These are phyloP conservation scores for Roridomyces roridus DNA, from an alignment of 768 basidiomycete species.

Conservation along the genomic window DNA sequence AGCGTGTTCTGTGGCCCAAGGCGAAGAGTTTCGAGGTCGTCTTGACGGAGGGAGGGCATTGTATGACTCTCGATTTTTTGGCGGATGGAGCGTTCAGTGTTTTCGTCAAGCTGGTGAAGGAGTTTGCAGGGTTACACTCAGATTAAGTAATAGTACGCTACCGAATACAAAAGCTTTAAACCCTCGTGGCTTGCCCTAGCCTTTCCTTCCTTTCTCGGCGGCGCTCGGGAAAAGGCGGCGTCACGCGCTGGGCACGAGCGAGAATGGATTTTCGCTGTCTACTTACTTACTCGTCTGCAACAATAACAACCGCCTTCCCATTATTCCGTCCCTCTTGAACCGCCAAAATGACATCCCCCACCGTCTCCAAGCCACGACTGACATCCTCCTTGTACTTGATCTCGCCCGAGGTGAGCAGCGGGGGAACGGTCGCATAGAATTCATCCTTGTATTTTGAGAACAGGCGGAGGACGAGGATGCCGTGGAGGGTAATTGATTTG, in stretches of 20 bases:
- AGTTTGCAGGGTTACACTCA: not conserved
- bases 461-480: slow-evolving; percentile 39
- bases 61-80: not conserved
- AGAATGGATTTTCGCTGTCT: too few relatives aligned
- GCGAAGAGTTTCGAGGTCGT: slow-evolving; percentile 1
- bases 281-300: slow-evolving; percentile 16
- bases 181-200: too few relatives aligned
- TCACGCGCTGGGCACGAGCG: too few relatives aligned
- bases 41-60: not conserved
- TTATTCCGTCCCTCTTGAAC: slow-evolving; percentile 40
- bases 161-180: too few relatives aligned
- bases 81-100: slow-evolving; percentile 2
- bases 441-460: slow-evolving; percentile 32
- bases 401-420: slow-evolving; percentile 34
- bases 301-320: slow-evolving; percentile 25
- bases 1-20: not conserved
- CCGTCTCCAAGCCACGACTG: slow-evolving; percentile 34
- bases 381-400: slow-evolving; percentile 40
- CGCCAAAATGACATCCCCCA: slow-evolving; percentile 36
- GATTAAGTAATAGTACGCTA: too few relatives aligned
- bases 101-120: not conserved
- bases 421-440: slow-evolving; percentile 39
- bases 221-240: too few relatives aligned
- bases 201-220: too few relatives aligned
- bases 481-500: slow-evolving; percentile 24